Conservation (phyloP, 257 asterid species). For the Ajuga chamaepitys region DNA sequence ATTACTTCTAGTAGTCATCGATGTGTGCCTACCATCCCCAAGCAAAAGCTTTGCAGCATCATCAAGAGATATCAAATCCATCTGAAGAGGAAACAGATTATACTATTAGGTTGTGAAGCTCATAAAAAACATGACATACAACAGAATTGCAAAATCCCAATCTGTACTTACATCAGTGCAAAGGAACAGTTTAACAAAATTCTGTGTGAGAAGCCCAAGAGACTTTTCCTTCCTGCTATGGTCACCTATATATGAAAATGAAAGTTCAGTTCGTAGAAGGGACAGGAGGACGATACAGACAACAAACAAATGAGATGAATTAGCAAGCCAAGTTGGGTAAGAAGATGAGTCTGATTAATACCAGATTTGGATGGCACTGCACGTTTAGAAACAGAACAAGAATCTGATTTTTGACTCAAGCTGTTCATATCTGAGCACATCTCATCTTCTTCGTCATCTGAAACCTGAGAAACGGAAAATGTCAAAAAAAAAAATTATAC, state of each 20-base stretch:
- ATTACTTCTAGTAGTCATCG: constrained; percentile 89
- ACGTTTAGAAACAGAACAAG: constrained; percentile 32
- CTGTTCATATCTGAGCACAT: constrained; percentile 34
- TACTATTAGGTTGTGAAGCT: constrained; percentile 2
- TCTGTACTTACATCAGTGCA: constrained; percentile 68
- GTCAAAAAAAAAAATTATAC: not conserved
- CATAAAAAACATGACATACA: too few species aligned
- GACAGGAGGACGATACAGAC: too few species aligned
- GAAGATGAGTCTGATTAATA: constrained; percentile 10
- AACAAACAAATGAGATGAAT: too few species aligned
- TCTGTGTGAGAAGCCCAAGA: constrained; percentile 90
- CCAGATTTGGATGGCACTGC: constrained; percentile 33
- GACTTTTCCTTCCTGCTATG: constrained; percentile 89
- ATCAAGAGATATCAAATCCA: constrained; percentile 90
- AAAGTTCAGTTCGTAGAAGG: not conserved
- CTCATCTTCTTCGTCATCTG: constrained; percentile 85
- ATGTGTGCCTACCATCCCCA: constrained; percentile 72
- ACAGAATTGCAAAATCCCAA: not conserved
- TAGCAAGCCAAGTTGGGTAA: not conserved
- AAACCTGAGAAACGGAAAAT: constrained; percentile 30
- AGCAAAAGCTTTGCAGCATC: constrained; percentile 94
- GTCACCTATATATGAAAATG: constrained; percentile 24
- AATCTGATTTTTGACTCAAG: constrained; percentile 40
- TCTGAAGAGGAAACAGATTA: constrained; percentile 25
- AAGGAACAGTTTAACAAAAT: constrained; percentile 86